These are phyloP conservation scores for Pulicaria dysenterica DNA, from an alignment of 129 eudicot genomes.

Conservation along the genomic window DNA sequence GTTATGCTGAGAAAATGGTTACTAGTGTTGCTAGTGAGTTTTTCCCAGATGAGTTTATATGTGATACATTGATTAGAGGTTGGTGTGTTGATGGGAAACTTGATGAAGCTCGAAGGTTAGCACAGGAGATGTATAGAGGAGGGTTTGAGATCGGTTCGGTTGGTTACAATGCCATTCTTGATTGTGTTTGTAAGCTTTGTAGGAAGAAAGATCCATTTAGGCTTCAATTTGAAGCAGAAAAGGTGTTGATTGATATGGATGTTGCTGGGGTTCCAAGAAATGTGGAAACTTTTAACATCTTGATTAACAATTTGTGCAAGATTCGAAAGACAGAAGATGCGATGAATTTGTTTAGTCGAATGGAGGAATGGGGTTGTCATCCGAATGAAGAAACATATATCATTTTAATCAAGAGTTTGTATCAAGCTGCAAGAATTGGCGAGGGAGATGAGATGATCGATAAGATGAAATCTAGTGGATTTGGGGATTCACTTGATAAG, in stretches of 20 bases:
- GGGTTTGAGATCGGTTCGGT: slow-evolving; percentile 73
- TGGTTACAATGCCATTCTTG: slow-evolving; percentile 78
- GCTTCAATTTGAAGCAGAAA: slow-evolving; percentile 64
- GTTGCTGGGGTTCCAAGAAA: slow-evolving; percentile 87
- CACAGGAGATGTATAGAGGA: slow-evolving; percentile 85
- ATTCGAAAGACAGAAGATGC: slow-evolving; percentile 75
- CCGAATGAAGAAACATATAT: slow-evolving; percentile 83
- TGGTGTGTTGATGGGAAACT: slow-evolving; percentile 92
- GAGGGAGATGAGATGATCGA: slow-evolving; percentile 98
- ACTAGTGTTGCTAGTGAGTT: slow-evolving; percentile 68
- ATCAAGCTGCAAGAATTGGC: slow-evolving; percentile 91
- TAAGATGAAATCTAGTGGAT: slow-evolving; percentile 87
- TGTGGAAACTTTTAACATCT: slow-evolving; percentile 78
- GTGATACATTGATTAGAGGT: slow-evolving; percentile 79
- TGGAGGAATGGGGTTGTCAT: slow-evolving; percentile 93
- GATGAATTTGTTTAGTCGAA: slow-evolving; percentile 61
- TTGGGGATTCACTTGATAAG: slow-evolving; percentile 58
- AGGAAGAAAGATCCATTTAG: slow-evolving; percentile 83
- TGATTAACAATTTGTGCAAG: slow-evolving; percentile 74
- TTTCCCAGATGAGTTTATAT: slow-evolving; percentile 78
- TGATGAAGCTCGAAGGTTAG: slow-evolving; percentile 79
- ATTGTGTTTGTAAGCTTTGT: slow-evolving; percentile 88
- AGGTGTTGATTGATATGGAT: slow-evolving; percentile 82
- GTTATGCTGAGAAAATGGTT: slow-evolving; percentile 91
- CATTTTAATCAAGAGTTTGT: slow-evolving; percentile 71